phyloP scores from a whole-genome alignment of 305 asterid species.

The Fraxinus sp. region DNA sequence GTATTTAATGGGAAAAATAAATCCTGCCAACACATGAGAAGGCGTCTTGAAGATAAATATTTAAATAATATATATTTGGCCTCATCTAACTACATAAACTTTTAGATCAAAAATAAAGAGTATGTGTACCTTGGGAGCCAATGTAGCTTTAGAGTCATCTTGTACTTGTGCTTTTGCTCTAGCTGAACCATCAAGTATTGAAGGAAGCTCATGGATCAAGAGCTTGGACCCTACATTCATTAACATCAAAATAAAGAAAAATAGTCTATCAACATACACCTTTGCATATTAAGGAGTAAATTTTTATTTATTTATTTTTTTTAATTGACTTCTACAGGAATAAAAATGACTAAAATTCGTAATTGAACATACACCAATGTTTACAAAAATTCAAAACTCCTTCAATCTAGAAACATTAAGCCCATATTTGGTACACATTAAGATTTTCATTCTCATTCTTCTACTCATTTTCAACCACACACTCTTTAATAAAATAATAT shows the following conservation, averaged over 20 bases:
- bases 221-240: slow-evolving; percentile 69
- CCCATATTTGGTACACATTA: no score
- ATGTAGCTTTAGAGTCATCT: slow-evolving; percentile 71
- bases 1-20: no score
- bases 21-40: background rate
- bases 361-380: background rate
- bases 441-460: no score
- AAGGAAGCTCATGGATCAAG: slow-evolving; percentile 77
- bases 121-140: slow-evolving; percentile 80
- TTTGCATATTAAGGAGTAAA: background rate
- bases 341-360: background rate
- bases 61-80: background rate
- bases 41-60: background rate
- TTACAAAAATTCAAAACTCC: background rate
- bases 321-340: background rate
- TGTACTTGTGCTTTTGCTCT: slow-evolving; percentile 64
- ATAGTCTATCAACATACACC: background rate
- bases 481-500: no score
- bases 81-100: background rate
- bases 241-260: slow-evolving; percentile 16
- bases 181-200: slow-evolving; percentile 83
- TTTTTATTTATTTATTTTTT: background rate
- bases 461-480: no score
- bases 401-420: background rate
- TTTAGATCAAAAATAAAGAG: background rate